Percentiles rank a stretch among this genome's conserved stretches.
Conservation (phyloP, 768 basidiomycete genomes). For the Termitomyces sp. region DNA sequence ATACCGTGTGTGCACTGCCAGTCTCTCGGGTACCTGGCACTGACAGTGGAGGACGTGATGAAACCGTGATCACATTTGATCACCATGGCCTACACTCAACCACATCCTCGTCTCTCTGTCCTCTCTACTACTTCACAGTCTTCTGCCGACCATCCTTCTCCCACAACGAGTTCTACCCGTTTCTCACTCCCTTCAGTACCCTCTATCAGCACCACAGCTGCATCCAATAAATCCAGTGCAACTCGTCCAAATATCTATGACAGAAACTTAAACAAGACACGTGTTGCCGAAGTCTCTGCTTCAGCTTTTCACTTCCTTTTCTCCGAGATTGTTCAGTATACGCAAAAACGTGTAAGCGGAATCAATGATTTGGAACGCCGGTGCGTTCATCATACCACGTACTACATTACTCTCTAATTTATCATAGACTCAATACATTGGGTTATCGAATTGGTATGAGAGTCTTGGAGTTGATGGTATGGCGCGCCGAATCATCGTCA, state of each 20-base stretch:
- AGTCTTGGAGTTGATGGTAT: slow-evolving; percentile 82
- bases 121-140: slow-evolving; percentile 59
- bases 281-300: slow-evolving; percentile 77
- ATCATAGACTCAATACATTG: slow-evolving; percentile 75
- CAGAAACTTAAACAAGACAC: slow-evolving; percentile 82
- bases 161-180: slow-evolving; percentile 58
- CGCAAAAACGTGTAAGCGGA: slow-evolving; percentile 90
- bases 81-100: slow-evolving; percentile 51
- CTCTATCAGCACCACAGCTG: slow-evolving; percentile 36
- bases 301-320: slow-evolving; percentile 89
- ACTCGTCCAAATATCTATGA: slow-evolving; percentile 83
- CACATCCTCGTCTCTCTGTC: slow-evolving; percentile 65
- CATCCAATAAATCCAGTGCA: slow-evolving; percentile 30
- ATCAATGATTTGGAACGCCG: slow-evolving; percentile 94
- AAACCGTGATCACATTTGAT: background rate
- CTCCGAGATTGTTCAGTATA: slow-evolving; percentile 92
- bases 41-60: background rate
- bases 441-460: slow-evolving; percentile 91
- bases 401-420: background rate
- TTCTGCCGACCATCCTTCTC: slow-evolving; percentile 47
- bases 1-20: background rate
- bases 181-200: slow-evolving; percentile 56
- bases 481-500: slow-evolving; percentile 71
- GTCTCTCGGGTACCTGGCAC: slow-evolving; percentile 1
- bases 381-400: slow-evolving; percentile 36